These are phyloP conservation scores for Candida frijolesensis DNA, from an alignment of 1,139 yeast species.

Conservation along the genomic window DNA sequence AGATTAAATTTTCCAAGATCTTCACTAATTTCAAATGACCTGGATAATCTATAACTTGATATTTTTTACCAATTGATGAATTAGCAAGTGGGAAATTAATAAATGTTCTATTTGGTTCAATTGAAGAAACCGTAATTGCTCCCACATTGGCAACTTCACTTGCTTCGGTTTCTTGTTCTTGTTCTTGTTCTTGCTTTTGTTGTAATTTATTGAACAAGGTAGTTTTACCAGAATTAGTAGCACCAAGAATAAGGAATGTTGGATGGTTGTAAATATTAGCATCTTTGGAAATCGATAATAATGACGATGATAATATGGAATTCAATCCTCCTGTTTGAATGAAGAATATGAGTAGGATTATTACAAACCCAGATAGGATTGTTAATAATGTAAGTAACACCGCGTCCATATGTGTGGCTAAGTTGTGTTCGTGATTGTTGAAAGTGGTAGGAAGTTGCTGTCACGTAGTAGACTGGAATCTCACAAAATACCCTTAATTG, in stretches of 20 bases:
- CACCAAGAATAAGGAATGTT: conserved; percentile 72
- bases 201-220: conserved; percentile 48
- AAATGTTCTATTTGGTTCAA: conserved; percentile 39
- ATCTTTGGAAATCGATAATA: conserved; percentile 3
- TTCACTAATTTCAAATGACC: conserved; percentile 78
- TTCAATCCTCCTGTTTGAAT: conserved; percentile 26
- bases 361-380: conserved; percentile 24
- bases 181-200: conserved; percentile 16
- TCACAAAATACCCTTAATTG: no score
- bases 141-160: no score
- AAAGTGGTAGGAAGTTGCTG: background rate
- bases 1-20: conserved; percentile 42
- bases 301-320: conserved; percentile 11
- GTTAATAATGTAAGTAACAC: conserved; percentile 26
- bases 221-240: conserved; percentile 77
- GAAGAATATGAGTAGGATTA: conserved; percentile 26
- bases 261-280: conserved; percentile 32
- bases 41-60: conserved; percentile 75
- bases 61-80: conserved; percentile 31
- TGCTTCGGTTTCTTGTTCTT: conserved; percentile 10
- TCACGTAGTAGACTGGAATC: no score
- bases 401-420: conserved; percentile 23
- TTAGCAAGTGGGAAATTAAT: conserved; percentile 39
- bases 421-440: background rate
- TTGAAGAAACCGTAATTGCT: conserved; percentile 39